phyloP scores from a whole-genome alignment of 306 rosid species.

The Acacia confusa region DNA sequence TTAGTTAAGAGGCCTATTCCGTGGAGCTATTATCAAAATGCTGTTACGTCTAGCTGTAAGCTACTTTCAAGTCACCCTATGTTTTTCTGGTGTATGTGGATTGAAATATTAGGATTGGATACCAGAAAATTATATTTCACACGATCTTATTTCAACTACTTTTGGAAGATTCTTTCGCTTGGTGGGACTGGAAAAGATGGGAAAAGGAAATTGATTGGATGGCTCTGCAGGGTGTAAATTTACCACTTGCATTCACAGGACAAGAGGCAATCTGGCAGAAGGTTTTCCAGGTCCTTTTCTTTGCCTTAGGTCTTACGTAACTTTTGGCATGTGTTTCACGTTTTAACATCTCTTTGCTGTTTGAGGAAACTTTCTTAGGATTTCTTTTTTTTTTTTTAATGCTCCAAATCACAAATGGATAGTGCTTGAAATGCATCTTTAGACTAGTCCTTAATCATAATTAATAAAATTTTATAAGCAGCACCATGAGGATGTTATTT shows the following conservation, averaged over 20 bases:
- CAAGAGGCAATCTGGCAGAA: conserved; percentile 95
- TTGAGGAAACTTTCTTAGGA: not conserved
- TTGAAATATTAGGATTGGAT: conserved; percentile 19
- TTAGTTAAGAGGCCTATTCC: conserved; percentile 70
- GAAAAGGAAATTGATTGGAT: conserved; percentile 96
- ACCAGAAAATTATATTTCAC: conserved; percentile 13
- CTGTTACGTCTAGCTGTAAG: conserved; percentile 93
- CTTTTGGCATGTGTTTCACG: conserved; percentile 4
- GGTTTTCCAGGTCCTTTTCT: conserved; percentile 65
- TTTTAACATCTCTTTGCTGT: conserved; percentile 4
- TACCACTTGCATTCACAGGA: conserved; percentile 89
- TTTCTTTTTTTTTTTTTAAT: not conserved
- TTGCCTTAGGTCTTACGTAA: conserved; percentile 1
- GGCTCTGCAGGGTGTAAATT: conserved; percentile 89
- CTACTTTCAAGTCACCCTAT: conserved; percentile 20
- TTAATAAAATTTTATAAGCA: not conserved
- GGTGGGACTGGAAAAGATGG: conserved; percentile 99
- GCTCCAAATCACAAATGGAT: not conserved
- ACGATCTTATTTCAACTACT: conserved; percentile 31
- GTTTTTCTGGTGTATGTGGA: conserved; percentile 10
- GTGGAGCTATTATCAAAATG: conserved; percentile 88
- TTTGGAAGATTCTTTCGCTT: conserved; percentile 73
- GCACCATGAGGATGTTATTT: not conserved
- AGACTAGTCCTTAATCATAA: not conserved
- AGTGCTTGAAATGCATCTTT: not conserved